Base-by-base conservation (phyloP, 108 stramenopile species). In the Pseudonitzschia pungens region DNA sequence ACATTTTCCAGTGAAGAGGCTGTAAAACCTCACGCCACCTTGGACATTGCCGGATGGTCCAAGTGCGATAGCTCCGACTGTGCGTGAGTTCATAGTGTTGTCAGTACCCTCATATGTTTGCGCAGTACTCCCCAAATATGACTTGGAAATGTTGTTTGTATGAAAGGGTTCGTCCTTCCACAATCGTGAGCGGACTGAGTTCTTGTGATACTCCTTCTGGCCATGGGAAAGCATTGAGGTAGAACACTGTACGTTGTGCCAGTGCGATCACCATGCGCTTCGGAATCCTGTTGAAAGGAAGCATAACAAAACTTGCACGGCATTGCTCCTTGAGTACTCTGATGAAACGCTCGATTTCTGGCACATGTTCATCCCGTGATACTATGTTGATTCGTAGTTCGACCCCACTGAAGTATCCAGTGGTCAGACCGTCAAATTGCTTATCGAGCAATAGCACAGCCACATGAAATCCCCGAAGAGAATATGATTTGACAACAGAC, bases 241-340 rank as follows among this genome's bases (percentile, higher is more conserved):
- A 77, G 22, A 65, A 71, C 28, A 69, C 65, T 5, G 53, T 18
- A 22, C 56, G 14, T 14, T 57, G 15, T 24, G 78, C 22, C 31
- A 82, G 36, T 22, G 69, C 62, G 16, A 63, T 26, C 7, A 75
- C 45, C 53, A 82, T 50, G 18, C 16, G 31, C 52, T 54, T 32
- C n/a, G 81, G 77, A 21, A 75, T 21, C 20, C 31, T 26, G 11
- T 70, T 15, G 40, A 75, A 83, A 43, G 78, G 82, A 64, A 83
- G 7, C 27, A 24, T 53, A 48, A 65, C 36, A 40, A 69, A 69
- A 5, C 27, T 29, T 16, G 57, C 45, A 8, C 82, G 70, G 22
- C 27, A 28, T 21, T 78, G 66, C 41, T 83, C 82, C 50, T 83
- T 79, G 41, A 83, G 59, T 5, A 54, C 56, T 29, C 77, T 55